A percentile compares a stretch with the other conserved stretches of the same genome.
Evolutionary conservation across 1,284 basidiomycete genomes (phyloP).

Genomic region (Stygiomarasmius scandens): DNA sequence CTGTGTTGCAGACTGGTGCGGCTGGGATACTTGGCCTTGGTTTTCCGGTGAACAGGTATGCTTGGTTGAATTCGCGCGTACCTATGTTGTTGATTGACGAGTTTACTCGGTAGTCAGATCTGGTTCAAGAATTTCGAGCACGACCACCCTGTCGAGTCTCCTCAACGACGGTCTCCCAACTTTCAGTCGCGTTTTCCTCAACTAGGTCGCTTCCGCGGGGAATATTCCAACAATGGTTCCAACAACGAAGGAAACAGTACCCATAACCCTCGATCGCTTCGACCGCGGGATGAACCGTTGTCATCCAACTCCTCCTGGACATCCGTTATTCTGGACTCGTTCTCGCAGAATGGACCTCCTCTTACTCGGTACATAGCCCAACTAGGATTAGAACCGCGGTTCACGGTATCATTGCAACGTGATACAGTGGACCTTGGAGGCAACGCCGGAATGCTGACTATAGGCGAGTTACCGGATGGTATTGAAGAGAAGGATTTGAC

Average conservation of each 20-base stretch:
- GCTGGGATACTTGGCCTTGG: slow-evolving; percentile 62
- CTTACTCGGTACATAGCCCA: slow-evolving; percentile 41
- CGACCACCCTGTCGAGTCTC: slow-evolving; percentile 16
- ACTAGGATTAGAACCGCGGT: slow-evolving; percentile 39
- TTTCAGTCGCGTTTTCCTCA: neutral
- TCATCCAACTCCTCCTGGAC: slow-evolving; percentile 8
- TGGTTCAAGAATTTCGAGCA: slow-evolving; percentile 30
- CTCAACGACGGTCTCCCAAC: neutral
- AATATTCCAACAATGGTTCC: neutral
- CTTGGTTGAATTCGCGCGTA: slow-evolving; percentile 14
- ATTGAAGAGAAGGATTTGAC: slow-evolving; percentile 45
- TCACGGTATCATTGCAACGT: slow-evolving; percentile 50
- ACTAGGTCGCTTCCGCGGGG: neutral
- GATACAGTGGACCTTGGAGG: slow-evolving; percentile 54
- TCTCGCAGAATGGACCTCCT: slow-evolving; percentile 34
- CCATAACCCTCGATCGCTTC: neutral
- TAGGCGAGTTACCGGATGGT: slow-evolving; percentile 52
- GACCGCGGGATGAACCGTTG: neutral
- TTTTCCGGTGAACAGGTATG: slow-evolving; percentile 56
- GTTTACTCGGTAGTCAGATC: slow-evolving; percentile 26
- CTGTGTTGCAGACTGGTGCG: slow-evolving; percentile 42
- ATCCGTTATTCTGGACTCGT: slow-evolving; percentile 27
- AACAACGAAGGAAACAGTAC: neutral
- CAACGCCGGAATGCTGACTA: slow-evolving; percentile 48
- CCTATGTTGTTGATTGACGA: neutral